Evolutionary conservation across 1,139 yeast species (phyloP), one percentile per base, ranked within the genome.

Genomic region (Saccharomycopsis hybrid): DNA sequence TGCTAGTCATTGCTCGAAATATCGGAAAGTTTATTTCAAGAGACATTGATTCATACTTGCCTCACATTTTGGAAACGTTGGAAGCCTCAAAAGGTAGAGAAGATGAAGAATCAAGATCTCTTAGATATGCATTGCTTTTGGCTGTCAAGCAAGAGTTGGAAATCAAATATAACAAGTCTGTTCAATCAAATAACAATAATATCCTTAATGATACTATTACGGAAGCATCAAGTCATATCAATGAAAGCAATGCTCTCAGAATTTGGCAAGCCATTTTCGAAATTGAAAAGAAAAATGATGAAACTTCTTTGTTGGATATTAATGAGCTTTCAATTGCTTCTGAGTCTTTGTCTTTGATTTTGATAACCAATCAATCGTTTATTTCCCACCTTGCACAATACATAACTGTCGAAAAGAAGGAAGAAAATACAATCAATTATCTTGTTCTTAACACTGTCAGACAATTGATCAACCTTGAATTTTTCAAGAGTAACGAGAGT

Each of bases 1-100:
- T 70, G 49, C 55, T 66, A 25, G 76, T 77, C 4, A 72, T 82
- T 1, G 76, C 85, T 0, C 71, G 72, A 44, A 70, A 85, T 0
- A 63, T 80, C 38, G 85, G 87, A 1, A 70, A 74, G 11, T 61
- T 77, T 31, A 70, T 74, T 5, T 66, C 73, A 8, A 65, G 66
- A 33, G 68, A 75, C 54, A 57, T 71, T 5, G 58, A 61, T 1
- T 56, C 55, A 2, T 69, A 73, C 53, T 59, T 77, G 27, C 63
- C 66, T 1, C 57, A 56, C 2, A 59, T 76, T 42, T 54, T 76
- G 29, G 49, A 53, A 1, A 58, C 8, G 8, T 41, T 51, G 31
- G 37, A 49, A 24, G 33, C 31, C 24, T 24, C 30, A 24, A 29
- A 36, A 41, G 73, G 31, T n/a, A 41, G 41, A 37, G 53, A 52